phyloP scores from a whole-genome alignment of 2,329 filamentous ascomycete genomes.

The Colletotrichum euphorbiae region DNA sequence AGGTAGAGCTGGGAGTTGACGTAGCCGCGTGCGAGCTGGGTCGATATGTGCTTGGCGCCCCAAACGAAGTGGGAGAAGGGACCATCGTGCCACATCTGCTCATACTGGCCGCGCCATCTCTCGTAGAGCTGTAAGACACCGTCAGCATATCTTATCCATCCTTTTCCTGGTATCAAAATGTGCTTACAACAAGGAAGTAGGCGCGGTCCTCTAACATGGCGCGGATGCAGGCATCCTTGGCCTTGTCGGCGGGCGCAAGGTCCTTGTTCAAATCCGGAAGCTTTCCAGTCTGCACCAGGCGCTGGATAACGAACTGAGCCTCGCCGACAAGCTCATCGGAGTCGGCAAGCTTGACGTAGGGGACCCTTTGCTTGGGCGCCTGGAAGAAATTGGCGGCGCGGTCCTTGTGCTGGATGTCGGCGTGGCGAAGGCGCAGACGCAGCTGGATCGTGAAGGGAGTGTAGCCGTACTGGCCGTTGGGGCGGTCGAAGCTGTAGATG shows the following conservation, averaged over 20 bases:
- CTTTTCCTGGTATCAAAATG: too few species aligned
- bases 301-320: conserved; percentile 40
- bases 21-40: conserved; percentile 30
- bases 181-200: conserved; percentile 42
- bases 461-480: conserved; percentile 39
- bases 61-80: conserved; percentile 40
- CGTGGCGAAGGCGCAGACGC: conserved; percentile 42
- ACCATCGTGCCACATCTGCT: conserved; percentile 40
- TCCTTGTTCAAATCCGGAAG: conserved; percentile 37
- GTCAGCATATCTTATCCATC: neutral
- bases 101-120: conserved; percentile 41
- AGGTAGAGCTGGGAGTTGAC: conserved; percentile 41
- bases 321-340: conserved; percentile 42
- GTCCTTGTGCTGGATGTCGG: conserved; percentile 39
- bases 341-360: conserved; percentile 41
- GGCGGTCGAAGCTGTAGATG: conserved; percentile 42
- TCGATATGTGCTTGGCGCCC: conserved; percentile 40
- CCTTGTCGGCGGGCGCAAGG: conserved; percentile 32
- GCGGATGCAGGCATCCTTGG: conserved; percentile 39
- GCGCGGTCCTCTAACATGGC: conserved; percentile 42
- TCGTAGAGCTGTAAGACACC: conserved; percentile 40
- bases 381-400: conserved; percentile 37
- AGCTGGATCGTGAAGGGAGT: conserved; percentile 42
- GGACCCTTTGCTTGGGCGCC: conserved; percentile 42
- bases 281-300: conserved; percentile 40